Base-by-base conservation (phyloP, 257 asterid species). In the Nicotiana paniculata region DNA sequence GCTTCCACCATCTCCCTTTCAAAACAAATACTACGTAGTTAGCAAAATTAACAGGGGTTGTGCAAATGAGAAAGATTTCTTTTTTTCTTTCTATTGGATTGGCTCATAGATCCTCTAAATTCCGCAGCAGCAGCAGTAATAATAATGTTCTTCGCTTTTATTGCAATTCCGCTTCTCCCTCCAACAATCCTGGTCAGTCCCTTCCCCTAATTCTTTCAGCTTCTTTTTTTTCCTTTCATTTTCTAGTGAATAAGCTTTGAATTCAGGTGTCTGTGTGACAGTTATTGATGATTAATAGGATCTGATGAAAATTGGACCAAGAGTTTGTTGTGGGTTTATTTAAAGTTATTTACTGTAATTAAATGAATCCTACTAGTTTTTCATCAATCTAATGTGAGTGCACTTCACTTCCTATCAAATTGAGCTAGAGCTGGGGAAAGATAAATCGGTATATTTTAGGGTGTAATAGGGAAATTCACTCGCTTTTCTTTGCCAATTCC, bases 101-200 rank as follows among this genome's bases (percentile, higher is more conserved):
- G 48, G 86, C 82, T 77, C 69, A 51, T 81, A 90, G 68, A 10
- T 78, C 85, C 79, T 63, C 84, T n/a, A 85, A 85, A 82, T 75
- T 87, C 54, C 74, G 86, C 33, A 54, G 89, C 83, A 72, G 3
- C 69, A 54, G 81, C 48, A 1, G 48, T 37, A 37, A 39, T n/a
- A 53, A 43, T 46, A 74, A 81, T 64, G 84, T 67, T 72, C 35
- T 83, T 37, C 90, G 92, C 15, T 80, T 87, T 77, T 92, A 88
- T 90, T 88, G 84, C 83, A 89, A 89, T 90, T 90, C 83, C 81
- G 43, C 88, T n/a, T 81, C 92, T 81, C 58, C 83, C 74, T 85
- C 91, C 85, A 79, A 81, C 37, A 88, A 84, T 59, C 91, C 89
- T 79, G 97, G 98, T 94, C 81, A 85, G 92, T 89, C 7, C 9